Percentiles rank a stretch among this genome's conserved stretches.
Conservation (phyloP, 116 monocot species). For the Cymodocea nodosa region DNA sequence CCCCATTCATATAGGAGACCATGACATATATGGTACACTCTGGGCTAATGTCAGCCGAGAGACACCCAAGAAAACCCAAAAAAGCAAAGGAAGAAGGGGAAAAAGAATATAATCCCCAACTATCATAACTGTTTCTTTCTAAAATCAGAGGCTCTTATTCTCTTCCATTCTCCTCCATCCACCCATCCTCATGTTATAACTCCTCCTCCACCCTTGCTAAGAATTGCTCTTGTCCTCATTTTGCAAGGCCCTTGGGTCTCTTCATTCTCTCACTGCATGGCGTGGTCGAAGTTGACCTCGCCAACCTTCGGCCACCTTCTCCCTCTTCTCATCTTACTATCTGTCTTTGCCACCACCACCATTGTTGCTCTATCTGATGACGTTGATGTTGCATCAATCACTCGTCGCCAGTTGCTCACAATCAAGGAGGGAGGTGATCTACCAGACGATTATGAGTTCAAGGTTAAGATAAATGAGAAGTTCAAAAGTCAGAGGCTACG, state of each 20-base stretch:
- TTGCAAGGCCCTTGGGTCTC: constrained; percentile 9
- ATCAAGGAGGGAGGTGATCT: constrained; percentile 26
- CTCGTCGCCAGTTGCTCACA: constrained; percentile 33
- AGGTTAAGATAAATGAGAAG: constrained; percentile 9
- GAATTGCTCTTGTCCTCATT: constrained; percentile 2
- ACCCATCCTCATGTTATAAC: neutral
- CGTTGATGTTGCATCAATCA: constrained; percentile 24
- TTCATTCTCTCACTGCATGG: constrained; percentile 5
- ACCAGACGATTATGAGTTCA: constrained; percentile 41
- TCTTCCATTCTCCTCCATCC: too few relatives aligned
- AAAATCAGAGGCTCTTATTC: too few relatives aligned
- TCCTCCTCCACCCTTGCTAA: neutral
- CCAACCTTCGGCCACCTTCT: neutral
- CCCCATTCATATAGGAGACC: too few relatives aligned
- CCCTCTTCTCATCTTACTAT: constrained; percentile 6
- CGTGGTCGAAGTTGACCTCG: constrained; percentile 9
- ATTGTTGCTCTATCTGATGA: constrained; percentile 13
- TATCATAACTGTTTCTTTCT: too few relatives aligned
- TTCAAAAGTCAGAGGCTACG: constrained; percentile 46
- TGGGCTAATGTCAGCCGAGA: too few relatives aligned
- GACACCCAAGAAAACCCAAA: too few relatives aligned
- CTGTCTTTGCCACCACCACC: constrained; percentile 2
- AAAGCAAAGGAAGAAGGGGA: too few relatives aligned
- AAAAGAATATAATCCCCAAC: too few relatives aligned
- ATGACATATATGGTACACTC: too few relatives aligned